Evolutionary conservation across 176 grass and related monocot genomes (phyloP).

Genomic region (Juncus effusus): DNA sequence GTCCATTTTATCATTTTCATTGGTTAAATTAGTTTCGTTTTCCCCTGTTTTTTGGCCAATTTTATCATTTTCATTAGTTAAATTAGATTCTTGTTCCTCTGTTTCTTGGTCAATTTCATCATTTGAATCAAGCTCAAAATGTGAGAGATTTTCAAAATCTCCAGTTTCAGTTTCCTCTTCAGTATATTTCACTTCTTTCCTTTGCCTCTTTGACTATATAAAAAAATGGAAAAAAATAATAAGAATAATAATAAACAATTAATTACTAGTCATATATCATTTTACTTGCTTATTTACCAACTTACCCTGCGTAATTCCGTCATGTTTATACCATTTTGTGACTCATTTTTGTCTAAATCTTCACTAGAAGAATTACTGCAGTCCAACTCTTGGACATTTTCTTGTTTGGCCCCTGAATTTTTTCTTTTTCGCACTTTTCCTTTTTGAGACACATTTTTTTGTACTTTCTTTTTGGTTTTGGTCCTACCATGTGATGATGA

Average conservation of each 20-base stretch:
- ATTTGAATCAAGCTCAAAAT: slow-evolving; percentile 29
- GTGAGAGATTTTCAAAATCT: slow-evolving; percentile 17
- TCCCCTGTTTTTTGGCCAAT: slow-evolving; percentile 12
- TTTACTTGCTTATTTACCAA: not conserved
- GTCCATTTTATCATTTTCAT: slow-evolving; percentile 28
- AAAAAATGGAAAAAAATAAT: slow-evolving; percentile 22
- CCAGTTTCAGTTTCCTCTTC: slow-evolving; percentile 59
- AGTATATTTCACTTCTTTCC: slow-evolving; percentile 63
- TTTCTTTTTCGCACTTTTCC: slow-evolving; percentile 35
- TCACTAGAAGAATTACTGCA: slow-evolving; percentile 26
- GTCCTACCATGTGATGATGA: slow-evolving; percentile 23
- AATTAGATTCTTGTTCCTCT: slow-evolving; percentile 7
- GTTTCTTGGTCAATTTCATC: slow-evolving; percentile 10
- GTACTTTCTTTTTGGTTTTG: slow-evolving; percentile 27
- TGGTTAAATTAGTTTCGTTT: slow-evolving; percentile 20
- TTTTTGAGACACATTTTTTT: slow-evolving; percentile 21
- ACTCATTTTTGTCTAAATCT: slow-evolving; percentile 30
- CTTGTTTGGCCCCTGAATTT: slow-evolving; percentile 29
- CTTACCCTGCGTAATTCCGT: slow-evolving; percentile 53
- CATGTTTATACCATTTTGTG: slow-evolving; percentile 16
- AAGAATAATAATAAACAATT: slow-evolving; percentile 23
- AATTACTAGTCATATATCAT: not conserved
- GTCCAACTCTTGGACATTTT: slow-evolving; percentile 19
- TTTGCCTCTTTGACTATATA: slow-evolving; percentile 61
- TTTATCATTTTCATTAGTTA: not conserved